Base-by-base conservation (phyloP, 768 basidiomycete species). In the Mycena galericulata region DNA sequence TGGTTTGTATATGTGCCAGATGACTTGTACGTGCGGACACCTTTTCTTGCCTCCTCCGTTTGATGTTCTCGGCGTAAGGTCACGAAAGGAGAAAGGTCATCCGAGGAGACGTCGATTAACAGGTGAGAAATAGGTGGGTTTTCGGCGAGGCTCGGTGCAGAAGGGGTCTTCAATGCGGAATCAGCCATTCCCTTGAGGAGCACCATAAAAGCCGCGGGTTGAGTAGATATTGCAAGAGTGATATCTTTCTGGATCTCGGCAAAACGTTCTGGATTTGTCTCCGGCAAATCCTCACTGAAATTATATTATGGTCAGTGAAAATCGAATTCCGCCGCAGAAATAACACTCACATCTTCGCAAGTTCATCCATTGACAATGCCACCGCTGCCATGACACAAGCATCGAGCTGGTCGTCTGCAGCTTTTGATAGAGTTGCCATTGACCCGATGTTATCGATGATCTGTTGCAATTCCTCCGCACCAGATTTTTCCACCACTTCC, bases 181-280 rank as follows among this genome's bases (percentile, higher is more conserved):
- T 22, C 32, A 20, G 36, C 58, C 18, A 59, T 59, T 12, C 34
- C 32, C 32, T 61, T 34, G 17, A 51, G 60, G 7, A 60, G 58
- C 6, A 46, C 20, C 11, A 60, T 36, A 27, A 60, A 60, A 9
- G 46, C 58, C 3, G 46, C 26, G 1, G 58, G 58, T 17, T 50
- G 58, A 20, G 58, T 60, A 2, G 45, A 4, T 46, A 60, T 36
- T 1, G 58, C 58, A 15, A 24, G n/a, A 3, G 46, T n/a, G 26
- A 60, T 60, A 1, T 60, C 58, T 5, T 7, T 3, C n/a, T 60
- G 58, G 8, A 62, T 51, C 30, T 62, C 60, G 8, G 47, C 60
- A 62, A 50, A 62, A 7, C 41, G 56, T n/a, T 58, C 24, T 29
- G 40, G 56, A 29, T 58, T 30, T 4, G 3, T 50, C 10, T 51